Conservation (phyloP, 768 basidiomycete genomes). For the Sarcodon aspratus region DNA sequence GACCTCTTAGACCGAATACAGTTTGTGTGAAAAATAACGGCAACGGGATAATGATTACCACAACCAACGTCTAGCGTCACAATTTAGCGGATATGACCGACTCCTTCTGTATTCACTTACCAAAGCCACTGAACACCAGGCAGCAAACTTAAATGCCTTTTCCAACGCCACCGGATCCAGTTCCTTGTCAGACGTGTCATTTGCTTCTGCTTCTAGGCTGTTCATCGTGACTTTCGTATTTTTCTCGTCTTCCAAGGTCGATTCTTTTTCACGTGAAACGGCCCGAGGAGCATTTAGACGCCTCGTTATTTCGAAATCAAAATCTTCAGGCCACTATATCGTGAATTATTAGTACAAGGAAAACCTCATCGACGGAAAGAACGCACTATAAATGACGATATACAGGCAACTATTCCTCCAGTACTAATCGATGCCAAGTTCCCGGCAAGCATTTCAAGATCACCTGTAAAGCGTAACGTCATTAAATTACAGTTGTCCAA, state of each 20-base stretch:
- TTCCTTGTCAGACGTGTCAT: constrained; percentile 36
- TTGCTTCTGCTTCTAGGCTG: constrained; percentile 16
- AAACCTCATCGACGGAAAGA: background rate
- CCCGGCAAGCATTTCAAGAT: constrained; percentile 75
- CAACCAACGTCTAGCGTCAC: constrained; percentile 35
- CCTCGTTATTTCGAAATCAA: constrained; percentile 71
- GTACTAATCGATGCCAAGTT: constrained; percentile 80
- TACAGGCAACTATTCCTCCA: constrained; percentile 66
- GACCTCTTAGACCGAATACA: constrained; percentile 49
- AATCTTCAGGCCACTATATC: constrained; percentile 65
- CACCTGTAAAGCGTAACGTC: constrained; percentile 12
- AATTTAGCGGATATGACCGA: background rate
- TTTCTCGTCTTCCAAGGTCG: constrained; percentile 26
- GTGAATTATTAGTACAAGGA: background rate
- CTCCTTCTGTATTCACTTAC: constrained; percentile 25
- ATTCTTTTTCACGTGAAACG: constrained; percentile 6
- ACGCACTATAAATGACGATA: constrained; percentile 52
- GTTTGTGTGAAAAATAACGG: constrained; percentile 80
- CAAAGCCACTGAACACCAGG: constrained; percentile 56
- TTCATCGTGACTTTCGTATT: constrained; percentile 13
- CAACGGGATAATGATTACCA: constrained; percentile 70
- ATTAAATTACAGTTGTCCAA: constrained; percentile 10
- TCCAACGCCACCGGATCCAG: constrained; percentile 53
- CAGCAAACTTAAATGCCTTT: constrained; percentile 75
- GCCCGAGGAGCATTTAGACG: constrained; percentile 47